Percentiles rank a stretch among this genome's conserved stretches.
These are phyloP conservation scores for Plasmodium gonderi DNA, from an alignment of 169 alveolate species.

Conservation along the genomic window DNA sequence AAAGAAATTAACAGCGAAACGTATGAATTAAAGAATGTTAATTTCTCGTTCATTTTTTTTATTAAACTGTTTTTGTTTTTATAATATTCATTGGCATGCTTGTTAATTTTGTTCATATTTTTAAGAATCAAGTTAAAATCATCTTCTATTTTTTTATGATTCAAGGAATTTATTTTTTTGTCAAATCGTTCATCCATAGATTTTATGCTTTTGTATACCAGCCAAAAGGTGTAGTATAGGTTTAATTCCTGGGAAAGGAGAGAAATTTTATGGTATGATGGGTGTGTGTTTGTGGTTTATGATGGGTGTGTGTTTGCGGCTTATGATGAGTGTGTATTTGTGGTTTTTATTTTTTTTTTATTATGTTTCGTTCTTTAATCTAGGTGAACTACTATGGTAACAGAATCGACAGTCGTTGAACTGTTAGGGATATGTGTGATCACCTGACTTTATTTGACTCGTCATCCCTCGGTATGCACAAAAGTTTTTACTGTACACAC, in stretches of 20 bases:
- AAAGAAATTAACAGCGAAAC: conserved; percentile 65
- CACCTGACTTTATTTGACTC: too few relatives aligned
- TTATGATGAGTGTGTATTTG: too few relatives aligned
- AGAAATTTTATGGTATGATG: too few relatives aligned
- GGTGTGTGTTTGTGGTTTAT: too few relatives aligned
- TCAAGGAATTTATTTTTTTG: conserved; percentile 57
- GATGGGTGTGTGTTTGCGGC: too few relatives aligned
- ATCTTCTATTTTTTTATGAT: conserved; percentile 71
- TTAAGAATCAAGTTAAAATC: conserved; percentile 67
- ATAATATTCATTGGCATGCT: conserved; percentile 69
- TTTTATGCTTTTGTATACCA: conserved; percentile 60
- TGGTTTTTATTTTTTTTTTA: too few relatives aligned
- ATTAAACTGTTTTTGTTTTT: conserved; percentile 54
- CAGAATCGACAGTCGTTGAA: too few relatives aligned
- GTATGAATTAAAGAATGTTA: conserved; percentile 45
- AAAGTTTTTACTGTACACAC: too few relatives aligned
- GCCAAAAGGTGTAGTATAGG: conserved; percentile 62
- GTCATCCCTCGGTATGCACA: too few relatives aligned
- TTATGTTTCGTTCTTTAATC: too few relatives aligned
- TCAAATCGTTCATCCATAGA: conserved; percentile 70
- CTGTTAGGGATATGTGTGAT: too few relatives aligned
- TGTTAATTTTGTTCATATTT: conserved; percentile 74
- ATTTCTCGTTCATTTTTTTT: conserved; percentile 66
- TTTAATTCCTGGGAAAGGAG: conserved; percentile 48
- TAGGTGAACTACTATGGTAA: too few relatives aligned